phyloP scores from a whole-genome alignment of 2,329 filamentous ascomycete species.

The Neodidymelliopsis sp. region DNA sequence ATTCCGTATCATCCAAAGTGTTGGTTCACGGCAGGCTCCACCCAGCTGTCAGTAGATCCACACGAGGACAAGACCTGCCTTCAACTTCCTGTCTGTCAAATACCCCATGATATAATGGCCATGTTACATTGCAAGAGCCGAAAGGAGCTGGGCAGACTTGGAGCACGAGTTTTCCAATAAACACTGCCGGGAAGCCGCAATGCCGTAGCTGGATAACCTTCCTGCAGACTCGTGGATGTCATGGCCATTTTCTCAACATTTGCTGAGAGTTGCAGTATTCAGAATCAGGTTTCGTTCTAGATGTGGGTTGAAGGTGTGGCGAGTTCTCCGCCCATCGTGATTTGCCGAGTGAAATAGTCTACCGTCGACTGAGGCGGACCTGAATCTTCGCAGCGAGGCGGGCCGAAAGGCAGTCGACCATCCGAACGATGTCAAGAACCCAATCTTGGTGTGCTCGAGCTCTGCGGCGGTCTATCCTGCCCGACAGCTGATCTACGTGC shows the following conservation, averaged over 20 bases:
- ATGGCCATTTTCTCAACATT: conserved; percentile 2
- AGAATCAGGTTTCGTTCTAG: not conserved
- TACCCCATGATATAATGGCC: not conserved
- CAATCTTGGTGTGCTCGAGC: not conserved
- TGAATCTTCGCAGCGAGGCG: conserved; percentile 4
- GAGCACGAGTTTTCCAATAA: not conserved
- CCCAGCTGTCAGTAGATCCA: not conserved
- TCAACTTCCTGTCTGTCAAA: not conserved
- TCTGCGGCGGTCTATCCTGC: not conserved
- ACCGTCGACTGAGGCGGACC: not conserved
- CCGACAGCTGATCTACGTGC: not conserved
- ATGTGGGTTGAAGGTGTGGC: conserved; percentile 20
- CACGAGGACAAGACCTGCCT: not conserved
- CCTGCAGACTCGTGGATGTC: not conserved
- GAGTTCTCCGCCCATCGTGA: conserved; percentile 23
- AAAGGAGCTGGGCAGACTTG: not conserved
- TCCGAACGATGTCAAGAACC: not conserved
- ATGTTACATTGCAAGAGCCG: not conserved
- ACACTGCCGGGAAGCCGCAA: conserved; percentile 3
- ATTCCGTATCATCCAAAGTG: not conserved
- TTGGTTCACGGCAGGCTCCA: conserved; percentile 1
- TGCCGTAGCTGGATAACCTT: conserved; percentile 4
- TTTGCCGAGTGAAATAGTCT: conserved; percentile 8
- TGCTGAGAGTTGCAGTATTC: not conserved
- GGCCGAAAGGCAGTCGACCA: conserved; percentile 8